Conservation (phyloP, 31 red algal species). For the Porphyra umbilicalis region DNA sequence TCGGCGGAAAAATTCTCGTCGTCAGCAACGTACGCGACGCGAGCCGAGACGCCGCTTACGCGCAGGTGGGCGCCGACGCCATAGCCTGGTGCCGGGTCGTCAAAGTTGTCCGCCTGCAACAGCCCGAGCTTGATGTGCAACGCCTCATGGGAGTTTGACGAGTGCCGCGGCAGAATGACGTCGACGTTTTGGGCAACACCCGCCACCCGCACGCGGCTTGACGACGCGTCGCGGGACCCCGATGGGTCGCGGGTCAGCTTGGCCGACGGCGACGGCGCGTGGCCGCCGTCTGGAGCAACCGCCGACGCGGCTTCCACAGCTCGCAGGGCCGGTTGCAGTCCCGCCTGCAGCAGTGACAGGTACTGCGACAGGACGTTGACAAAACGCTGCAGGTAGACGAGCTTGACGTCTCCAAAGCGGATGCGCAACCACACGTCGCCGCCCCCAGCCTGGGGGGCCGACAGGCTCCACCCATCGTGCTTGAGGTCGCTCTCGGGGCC, state of each 20-base stretch:
- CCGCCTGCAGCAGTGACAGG: slow-evolving; percentile 56
- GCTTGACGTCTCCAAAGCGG: slow-evolving; percentile 50
- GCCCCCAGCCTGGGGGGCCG: slow-evolving; percentile 28
- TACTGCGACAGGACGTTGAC: slow-evolving; percentile 80
- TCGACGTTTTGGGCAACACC: slow-evolving; percentile 59
- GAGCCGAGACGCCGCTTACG: slow-evolving; percentile 56
- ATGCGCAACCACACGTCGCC: slow-evolving; percentile 56
- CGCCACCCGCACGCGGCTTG: slow-evolving; percentile 34
- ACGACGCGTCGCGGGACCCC: not conserved
- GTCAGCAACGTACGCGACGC: slow-evolving; percentile 35
- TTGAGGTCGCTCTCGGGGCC: not conserved
- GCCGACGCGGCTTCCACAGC: not conserved
- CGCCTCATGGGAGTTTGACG: slow-evolving; percentile 70
- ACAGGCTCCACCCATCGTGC: slow-evolving; percentile 66
- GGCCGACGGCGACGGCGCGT: not conserved
- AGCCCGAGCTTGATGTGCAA: slow-evolving; percentile 48
- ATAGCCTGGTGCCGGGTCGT: slow-evolving; percentile 56
- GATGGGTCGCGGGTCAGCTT: not conserved
- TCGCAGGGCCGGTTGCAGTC: slow-evolving; percentile 59
- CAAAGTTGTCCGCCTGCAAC: slow-evolving; percentile 51
- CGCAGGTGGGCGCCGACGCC: slow-evolving; percentile 53
- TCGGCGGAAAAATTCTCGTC: not conserved
- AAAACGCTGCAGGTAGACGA: slow-evolving; percentile 87
- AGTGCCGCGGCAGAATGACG: slow-evolving; percentile 77
- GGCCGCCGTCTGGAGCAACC: not conserved